These are phyloP conservation scores for Selaginella tamariscina DNA, from an alignment of 75 land plant species.

Conservation along the genomic window DNA sequence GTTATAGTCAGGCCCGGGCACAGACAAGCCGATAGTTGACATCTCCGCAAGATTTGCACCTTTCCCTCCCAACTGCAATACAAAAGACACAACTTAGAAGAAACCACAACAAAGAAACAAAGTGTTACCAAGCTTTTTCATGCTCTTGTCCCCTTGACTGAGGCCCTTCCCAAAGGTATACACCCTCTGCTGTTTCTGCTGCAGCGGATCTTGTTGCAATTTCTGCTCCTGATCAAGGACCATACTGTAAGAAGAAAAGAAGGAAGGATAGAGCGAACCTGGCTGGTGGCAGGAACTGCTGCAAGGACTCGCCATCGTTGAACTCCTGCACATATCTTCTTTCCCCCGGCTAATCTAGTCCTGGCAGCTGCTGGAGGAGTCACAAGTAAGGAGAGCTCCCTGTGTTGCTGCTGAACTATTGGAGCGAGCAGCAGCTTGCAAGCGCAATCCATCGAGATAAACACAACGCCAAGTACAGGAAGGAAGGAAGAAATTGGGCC, in stretches of 20 bases:
- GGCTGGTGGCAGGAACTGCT: too few relatives aligned
- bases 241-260: too few relatives aligned
- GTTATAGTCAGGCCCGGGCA: constrained; percentile 96
- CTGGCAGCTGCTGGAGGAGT: too few relatives aligned
- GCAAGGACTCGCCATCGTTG: too few relatives aligned
- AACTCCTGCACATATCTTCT: too few relatives aligned
- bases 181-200: constrained; percentile 43
- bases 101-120: background rate
- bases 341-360: too few relatives aligned
- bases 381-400: background rate
- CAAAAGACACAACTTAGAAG: background rate
- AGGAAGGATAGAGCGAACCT: too few relatives aligned
- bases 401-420: background rate
- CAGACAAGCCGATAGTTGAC: constrained; percentile 94
- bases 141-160: constrained; percentile 89
- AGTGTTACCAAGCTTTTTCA: constrained; percentile 73
- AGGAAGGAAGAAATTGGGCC: background rate
- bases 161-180: constrained; percentile 86
- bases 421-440: background rate
- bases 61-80: constrained; percentile 81
- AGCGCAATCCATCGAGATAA: background rate
- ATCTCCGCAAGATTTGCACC: constrained; percentile 98
- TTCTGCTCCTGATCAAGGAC: background rate
- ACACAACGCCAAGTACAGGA: background rate
- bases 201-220: background rate